Base-by-base conservation (phyloP, 352 stramenopile genomes). In the Globisporangium radiosum region DNA sequence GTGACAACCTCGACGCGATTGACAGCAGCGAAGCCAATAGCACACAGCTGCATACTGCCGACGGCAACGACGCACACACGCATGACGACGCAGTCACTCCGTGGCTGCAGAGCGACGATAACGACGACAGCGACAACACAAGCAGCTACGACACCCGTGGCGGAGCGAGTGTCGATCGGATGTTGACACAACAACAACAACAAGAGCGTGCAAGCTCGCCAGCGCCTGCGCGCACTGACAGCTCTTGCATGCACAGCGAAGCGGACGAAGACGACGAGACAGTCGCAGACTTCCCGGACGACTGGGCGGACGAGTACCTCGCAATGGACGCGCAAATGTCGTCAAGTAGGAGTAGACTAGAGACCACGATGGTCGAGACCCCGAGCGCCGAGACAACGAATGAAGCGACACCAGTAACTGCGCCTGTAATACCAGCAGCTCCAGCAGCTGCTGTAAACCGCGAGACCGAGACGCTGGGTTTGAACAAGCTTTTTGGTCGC, bases 281-380 rank as follows among this genome's bases (percentile, higher is more conserved):
- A 39, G 72, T 66, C 44, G 64, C 65, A 7, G 64, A 76, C 42
- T 78, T 76, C n/a, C 67, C 72, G 36, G 68, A 75, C 52, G 63
- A 64, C 8, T 79, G 71, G 69, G 49, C 74, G 5, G 71, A 76
- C 11, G 63, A 79, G 60, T 79, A 74, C 45, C 48, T 78, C 15
- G 52, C 57, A n/a, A 62, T 62, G 56, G 56, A 62, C 15, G 47
- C 25, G 25, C 37, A 50, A 15, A 7, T 10, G 14, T 56, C 48
- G 47, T 17, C 43, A 47, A 17, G 13, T 6, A 15, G 7, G 43
- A 11, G 13, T 15, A 47, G 9, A 17, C 5, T 6, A 7, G 11
- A 11, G 43, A 15, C 42, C 42, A 47, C 43, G 13, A n/a, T 0
- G 4, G 11, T 33, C 25, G 25, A 33, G 25, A 33, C 25, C 25